phyloP scores from a whole-genome alignment of 257 asterid genomes.

The Ilex aquifolium region DNA sequence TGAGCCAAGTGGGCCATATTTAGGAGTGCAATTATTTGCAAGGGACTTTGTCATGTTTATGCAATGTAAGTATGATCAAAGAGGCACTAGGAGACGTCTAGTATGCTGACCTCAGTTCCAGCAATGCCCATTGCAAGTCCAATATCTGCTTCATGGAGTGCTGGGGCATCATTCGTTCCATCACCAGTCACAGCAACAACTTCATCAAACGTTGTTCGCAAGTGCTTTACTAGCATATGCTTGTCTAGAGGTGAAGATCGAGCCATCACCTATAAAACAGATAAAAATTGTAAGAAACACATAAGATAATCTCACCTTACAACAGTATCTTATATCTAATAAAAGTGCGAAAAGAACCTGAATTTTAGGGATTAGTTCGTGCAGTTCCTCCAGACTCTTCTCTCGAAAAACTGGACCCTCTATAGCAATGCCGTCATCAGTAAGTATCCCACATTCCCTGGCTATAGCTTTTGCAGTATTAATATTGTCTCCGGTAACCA shows the following conservation, averaged over 20 bases:
- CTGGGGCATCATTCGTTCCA: conserved; percentile 98
- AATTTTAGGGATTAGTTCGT: conserved; percentile 63
- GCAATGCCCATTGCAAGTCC: conserved; percentile 98
- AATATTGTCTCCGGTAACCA: conserved; percentile 96
- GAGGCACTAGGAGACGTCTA: too few species aligned
- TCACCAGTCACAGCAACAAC: conserved; percentile 99
- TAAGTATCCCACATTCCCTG: conserved; percentile 89
- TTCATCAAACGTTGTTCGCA: conserved; percentile 68
- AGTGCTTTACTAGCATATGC: conserved; percentile 67
- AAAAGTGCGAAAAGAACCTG: conserved; percentile 45
- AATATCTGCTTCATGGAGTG: conserved; percentile 95
- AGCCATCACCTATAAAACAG: conserved; percentile 70
- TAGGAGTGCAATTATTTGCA: neutral
- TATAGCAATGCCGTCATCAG: conserved; percentile 85
- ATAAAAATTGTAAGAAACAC: neutral
- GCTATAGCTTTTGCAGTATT: conserved; percentile 94
- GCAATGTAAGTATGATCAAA: neutral
- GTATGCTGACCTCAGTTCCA: conserved; percentile 72
- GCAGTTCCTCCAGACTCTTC: conserved; percentile 71
- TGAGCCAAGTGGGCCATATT: neutral
- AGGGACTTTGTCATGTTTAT: too few species aligned
- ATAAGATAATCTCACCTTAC: neutral
- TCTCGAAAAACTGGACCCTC: conserved; percentile 90
- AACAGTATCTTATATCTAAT: neutral
- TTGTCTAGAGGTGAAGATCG: conserved; percentile 94